Conservation (phyloP, 345 rosid genomes). For the Eutrema japonicum region DNA sequence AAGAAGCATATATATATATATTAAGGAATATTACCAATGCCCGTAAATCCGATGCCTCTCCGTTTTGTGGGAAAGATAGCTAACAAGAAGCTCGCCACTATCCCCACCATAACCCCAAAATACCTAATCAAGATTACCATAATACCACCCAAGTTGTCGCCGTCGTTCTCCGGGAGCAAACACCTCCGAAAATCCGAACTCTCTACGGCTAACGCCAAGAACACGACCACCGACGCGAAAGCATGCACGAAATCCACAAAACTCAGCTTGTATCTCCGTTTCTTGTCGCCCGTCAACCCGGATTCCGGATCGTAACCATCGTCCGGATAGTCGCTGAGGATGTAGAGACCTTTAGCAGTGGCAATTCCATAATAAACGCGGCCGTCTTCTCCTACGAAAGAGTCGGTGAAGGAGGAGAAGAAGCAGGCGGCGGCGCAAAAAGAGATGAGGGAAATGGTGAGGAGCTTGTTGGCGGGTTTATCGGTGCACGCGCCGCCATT, state of each 20-base stretch:
- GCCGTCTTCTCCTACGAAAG: conserved; percentile 45
- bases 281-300: background rate
- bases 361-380: conserved; percentile 56
- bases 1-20: background rate
- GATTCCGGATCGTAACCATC: conserved; percentile 2
- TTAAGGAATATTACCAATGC: background rate
- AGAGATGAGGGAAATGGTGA: conserved; percentile 42
- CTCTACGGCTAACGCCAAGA: conserved; percentile 55
- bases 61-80: conserved; percentile 58
- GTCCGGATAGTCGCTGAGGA: conserved; percentile 42
- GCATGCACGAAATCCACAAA: conserved; percentile 57
- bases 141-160: conserved; percentile 19
- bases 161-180: conserved; percentile 37
- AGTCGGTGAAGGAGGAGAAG: conserved; percentile 61
- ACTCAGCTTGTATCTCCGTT: conserved; percentile 22
- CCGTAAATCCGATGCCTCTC: conserved; percentile 56
- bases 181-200: conserved; percentile 50
- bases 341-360: conserved; percentile 40
- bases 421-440: conserved; percentile 46
- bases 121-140: conserved; percentile 31
- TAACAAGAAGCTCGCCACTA: conserved; percentile 51
- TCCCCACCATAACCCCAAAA: conserved; percentile 50
- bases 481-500: conserved; percentile 48
- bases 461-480: conserved; percentile 40
- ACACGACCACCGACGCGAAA: conserved; percentile 48